Percentiles rank a stretch among this genome's conserved stretches.
These are phyloP conservation scores for Nepenthes mirabilis DNA, from an alignment of 148 eudicot species.

Conservation along the genomic window DNA sequence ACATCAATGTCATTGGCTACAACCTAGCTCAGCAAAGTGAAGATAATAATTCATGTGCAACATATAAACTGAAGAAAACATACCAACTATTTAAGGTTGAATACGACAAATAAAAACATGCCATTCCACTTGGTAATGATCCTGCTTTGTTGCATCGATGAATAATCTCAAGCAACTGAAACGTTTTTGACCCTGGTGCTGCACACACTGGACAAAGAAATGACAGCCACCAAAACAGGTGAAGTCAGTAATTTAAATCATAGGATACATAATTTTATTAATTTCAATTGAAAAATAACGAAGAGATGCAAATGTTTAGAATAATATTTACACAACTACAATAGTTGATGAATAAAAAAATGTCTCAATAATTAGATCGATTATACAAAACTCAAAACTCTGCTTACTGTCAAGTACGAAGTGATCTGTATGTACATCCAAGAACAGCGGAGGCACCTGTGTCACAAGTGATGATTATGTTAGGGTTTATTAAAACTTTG, in stretches of 20 bases:
- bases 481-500: not conserved
- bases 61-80: not conserved
- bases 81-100: not conserved
- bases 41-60: not conserved
- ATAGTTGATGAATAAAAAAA: not conserved
- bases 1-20: slow-evolving; percentile 95
- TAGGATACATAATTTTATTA: no score
- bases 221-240: slow-evolving; percentile 3
- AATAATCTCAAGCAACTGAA: slow-evolving; percentile 93
- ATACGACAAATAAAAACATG: slow-evolving; percentile 12
- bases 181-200: slow-evolving; percentile 97
- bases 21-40: slow-evolving; percentile 33
- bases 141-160: slow-evolving; percentile 44
- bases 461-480: slow-evolving; percentile 5
- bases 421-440: slow-evolving; percentile 86
- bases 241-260: no score
- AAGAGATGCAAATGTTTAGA: no score
- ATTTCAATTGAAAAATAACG: no score
- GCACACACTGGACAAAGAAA: slow-evolving; percentile 80
- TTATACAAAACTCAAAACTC: slow-evolving; percentile 6
- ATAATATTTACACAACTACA: no score
- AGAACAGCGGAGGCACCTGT: slow-evolving; percentile 91
- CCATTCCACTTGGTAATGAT: slow-evolving; percentile 77
- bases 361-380: not conserved
- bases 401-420: slow-evolving; percentile 94